Percentiles rank a stretch among this genome's conserved stretches.
Evolutionary conservation across 1,284 basidiomycete species (phyloP).

Genomic region (Amylostereum chailletii): DNA sequence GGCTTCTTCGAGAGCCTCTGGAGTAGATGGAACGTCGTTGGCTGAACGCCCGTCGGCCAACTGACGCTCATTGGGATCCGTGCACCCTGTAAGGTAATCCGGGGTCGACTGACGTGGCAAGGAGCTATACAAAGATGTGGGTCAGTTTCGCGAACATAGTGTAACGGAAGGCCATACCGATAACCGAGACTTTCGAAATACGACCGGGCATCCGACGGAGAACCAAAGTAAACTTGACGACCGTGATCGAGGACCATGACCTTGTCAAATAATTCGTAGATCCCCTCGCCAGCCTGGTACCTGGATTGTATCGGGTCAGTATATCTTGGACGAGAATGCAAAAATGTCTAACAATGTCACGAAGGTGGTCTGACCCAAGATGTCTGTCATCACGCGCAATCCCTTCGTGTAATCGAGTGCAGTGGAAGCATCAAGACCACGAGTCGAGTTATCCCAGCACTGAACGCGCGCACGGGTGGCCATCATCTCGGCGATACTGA

Average conservation of each 20-base stretch:
- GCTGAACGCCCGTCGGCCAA: constrained; percentile 65
- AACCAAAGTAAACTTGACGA: constrained; percentile 78
- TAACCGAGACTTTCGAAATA: constrained; percentile 81
- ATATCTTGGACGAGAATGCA: constrained; percentile 16
- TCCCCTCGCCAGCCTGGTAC: constrained; percentile 78
- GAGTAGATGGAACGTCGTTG: constrained; percentile 60
- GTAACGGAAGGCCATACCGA: not conserved
- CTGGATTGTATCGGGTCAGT: constrained; percentile 22
- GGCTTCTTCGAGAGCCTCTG: constrained; percentile 63
- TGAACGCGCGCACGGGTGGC: constrained; percentile 71
- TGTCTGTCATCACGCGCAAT: constrained; percentile 71
- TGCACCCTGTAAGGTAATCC: constrained; percentile 78
- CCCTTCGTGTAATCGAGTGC: constrained; percentile 74
- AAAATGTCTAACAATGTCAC: constrained; percentile 56
- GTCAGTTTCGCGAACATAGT: not conserved
- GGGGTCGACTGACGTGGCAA: constrained; percentile 66
- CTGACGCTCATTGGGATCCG: constrained; percentile 80
- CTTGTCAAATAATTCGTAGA: constrained; percentile 61
- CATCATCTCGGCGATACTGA: constrained; percentile 85
- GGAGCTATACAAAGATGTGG: constrained; percentile 26
- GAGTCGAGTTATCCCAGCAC: constrained; percentile 78
- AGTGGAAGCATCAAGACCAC: constrained; percentile 82
- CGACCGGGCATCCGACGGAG: constrained; percentile 57
- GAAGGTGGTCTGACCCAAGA: constrained; percentile 70
- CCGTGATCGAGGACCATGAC: constrained; percentile 72